These are phyloP conservation scores for Neopestalotiopsis sp. DNA, from an alignment of 2,329 filamentous ascomycete genomes.

Conservation along the genomic window DNA sequence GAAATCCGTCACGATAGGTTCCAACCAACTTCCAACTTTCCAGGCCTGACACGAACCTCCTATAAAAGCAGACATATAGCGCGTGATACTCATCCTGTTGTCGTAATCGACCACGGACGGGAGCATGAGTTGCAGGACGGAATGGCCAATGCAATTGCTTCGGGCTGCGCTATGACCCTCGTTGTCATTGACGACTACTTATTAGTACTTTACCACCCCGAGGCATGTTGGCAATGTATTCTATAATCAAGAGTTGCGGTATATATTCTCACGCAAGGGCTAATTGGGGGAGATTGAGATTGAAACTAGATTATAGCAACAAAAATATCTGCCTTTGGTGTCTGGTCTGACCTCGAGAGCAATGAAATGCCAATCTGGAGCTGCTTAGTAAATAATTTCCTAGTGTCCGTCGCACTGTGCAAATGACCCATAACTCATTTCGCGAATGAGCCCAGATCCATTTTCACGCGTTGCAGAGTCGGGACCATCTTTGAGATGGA, in stretches of 20 bases:
- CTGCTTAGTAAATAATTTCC: background rate
- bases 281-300: background rate
- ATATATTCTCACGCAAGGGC: background rate
- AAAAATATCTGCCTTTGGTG: background rate
- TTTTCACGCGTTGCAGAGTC: constrained; percentile 1
- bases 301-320: background rate
- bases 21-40: background rate
- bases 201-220: too few species aligned
- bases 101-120: background rate
- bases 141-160: background rate
- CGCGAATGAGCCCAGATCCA: background rate
- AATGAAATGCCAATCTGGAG: background rate
- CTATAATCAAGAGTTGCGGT: background rate
- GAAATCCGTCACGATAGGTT: background rate
- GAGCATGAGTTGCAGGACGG: background rate
- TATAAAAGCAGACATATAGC: background rate
- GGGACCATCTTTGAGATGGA: background rate
- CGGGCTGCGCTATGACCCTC: background rate
- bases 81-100: background rate
- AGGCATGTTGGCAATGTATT: too few species aligned
- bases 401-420: background rate
- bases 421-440: background rate
- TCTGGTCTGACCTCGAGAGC: background rate
- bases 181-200: background rate
- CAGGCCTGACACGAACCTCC: background rate